Evolutionary conservation across 768 basidiomycete species (phyloP), one percentile per base, ranked within the genome.

Genomic region (Pleurotus giganteus): DNA sequence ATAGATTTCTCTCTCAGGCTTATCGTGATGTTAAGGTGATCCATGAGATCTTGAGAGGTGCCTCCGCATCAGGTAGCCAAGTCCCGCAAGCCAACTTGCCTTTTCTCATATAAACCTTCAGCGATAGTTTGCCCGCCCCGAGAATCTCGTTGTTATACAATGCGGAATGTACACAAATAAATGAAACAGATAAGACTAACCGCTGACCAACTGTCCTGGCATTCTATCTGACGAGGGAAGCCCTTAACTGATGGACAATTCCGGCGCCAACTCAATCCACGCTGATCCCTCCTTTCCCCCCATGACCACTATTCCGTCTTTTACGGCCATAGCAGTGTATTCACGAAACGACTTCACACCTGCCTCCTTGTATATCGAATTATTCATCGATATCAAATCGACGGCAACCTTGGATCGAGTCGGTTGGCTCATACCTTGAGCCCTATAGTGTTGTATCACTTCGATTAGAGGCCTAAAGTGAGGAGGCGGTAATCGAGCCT

Each of bases 11-110:
- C 24, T 27, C 21, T 17, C 19, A 24, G 21, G 19, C 19, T 24
- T 12, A 24, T 26, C 26, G 19, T 8, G 44, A 28, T n/a, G 8
- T 23, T 17, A 63, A 47, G 24, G 49, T 53, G 19, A 63, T 60
- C 55, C 60, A 60, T 31, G 58, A 31, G 54, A 29, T 2, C 55
- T n/a, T n/a, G n/a, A n/a, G n/a, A n/a, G n/a, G n/a, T n/a, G n/a
- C n/a, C n/a, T n/a, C n/a, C n/a, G n/a, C n/a, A n/a, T n/a, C n/a
- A n/a, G n/a, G n/a, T n/a, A n/a, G n/a, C n/a, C n/a, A n/a, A n/a
- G n/a, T n/a, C n/a, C n/a, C n/a, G n/a, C n/a, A n/a, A n/a, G n/a
- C n/a, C n/a, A n/a, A n/a, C n/a, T n/a, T n/a, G n/a, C n/a, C n/a
- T n/a, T n/a, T n/a, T n/a, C n/a, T n/a, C n/a, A n/a, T n/a, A n/a